Percentiles rank a stretch among this genome's conserved stretches.
Evolutionary conservation across 768 basidiomycete species (phyloP).

Genomic region (Hypholoma sublateritium): DNA sequence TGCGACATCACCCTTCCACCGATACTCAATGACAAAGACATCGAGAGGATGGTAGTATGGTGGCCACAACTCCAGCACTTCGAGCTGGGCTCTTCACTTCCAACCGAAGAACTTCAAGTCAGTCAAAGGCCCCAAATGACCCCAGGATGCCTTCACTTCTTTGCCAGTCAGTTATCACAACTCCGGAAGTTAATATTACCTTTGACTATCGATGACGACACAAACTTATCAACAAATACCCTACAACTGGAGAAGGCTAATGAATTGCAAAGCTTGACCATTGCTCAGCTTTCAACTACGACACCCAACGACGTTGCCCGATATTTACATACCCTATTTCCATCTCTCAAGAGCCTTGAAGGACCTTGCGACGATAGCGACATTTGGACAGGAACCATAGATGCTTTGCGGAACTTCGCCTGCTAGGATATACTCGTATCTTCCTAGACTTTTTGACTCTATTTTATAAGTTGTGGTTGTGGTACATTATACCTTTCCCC

Average conservation of each 20-base stretch:
- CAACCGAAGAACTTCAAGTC: conserved; percentile 20
- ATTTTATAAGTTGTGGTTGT: too few relatives aligned
- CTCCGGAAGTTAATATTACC: conserved; percentile 28
- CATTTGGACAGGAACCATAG: conserved; percentile 27
- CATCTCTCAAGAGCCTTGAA: conserved; percentile 33
- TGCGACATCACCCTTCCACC: conserved; percentile 41
- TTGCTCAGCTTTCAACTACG: conserved; percentile 30
- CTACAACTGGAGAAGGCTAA: conserved; percentile 4
- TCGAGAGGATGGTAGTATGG: conserved; percentile 38
- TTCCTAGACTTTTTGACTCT: too few relatives aligned
- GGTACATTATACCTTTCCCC: too few relatives aligned
- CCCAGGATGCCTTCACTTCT: conserved; percentile 22
- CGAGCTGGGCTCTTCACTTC: conserved; percentile 34
- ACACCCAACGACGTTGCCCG: conserved; percentile 25
- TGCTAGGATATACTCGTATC: not conserved
- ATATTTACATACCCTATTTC: conserved; percentile 37
- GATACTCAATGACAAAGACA: conserved; percentile 34
- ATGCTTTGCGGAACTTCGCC: not conserved
- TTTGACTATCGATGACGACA: conserved; percentile 17
- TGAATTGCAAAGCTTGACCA: conserved; percentile 32
- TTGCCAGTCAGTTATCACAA: conserved; percentile 25
- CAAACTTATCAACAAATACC: not conserved
- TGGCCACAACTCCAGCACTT: conserved; percentile 47
- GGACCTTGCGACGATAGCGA: conserved; percentile 26
- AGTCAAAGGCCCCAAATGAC: conserved; percentile 22